phyloP scores from a whole-genome alignment of 257 asterid genomes.

The Solanum infundibuliforme region DNA sequence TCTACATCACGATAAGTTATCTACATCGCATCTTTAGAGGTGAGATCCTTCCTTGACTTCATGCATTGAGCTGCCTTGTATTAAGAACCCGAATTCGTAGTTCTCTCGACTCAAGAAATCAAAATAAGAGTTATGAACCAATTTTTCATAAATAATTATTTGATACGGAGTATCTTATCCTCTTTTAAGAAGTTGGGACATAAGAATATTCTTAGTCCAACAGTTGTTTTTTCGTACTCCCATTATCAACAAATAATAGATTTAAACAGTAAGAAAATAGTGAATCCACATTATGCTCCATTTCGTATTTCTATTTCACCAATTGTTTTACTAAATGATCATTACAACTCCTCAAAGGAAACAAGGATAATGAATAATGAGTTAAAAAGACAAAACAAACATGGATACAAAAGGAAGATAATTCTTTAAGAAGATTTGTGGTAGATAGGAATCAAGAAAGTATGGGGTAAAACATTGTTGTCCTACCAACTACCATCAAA shows the following conservation, averaged over 20 bases:
- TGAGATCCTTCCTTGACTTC: not conserved
- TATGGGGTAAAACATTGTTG: slow-evolving; percentile 49
- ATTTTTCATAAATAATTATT: not conserved
- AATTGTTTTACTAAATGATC: not conserved
- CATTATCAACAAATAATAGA: not conserved
- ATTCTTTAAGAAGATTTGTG: slow-evolving; percentile 26
- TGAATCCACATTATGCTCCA: not conserved
- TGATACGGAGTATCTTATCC: not conserved
- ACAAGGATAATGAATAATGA: not conserved
- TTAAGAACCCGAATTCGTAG: not conserved
- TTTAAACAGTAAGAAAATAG: not conserved
- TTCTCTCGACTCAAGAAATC: not conserved
- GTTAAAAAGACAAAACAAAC: slow-evolving; percentile 10
- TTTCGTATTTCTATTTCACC: not conserved
- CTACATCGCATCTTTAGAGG: not conserved
- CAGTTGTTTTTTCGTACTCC: not conserved
- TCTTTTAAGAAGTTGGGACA: not conserved
- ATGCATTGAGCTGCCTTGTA: not conserved
- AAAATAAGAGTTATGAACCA: not conserved
- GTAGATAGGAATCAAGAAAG: slow-evolving; percentile 36
- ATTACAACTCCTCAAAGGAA: not conserved
- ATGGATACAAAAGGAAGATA: slow-evolving; percentile 14
- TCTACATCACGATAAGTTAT: not conserved
- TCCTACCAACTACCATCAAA: slow-evolving; percentile 59
- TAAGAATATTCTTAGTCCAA: not conserved